Conservation (phyloP, 139 green algal species). For the Coelastrella sp. region DNA sequence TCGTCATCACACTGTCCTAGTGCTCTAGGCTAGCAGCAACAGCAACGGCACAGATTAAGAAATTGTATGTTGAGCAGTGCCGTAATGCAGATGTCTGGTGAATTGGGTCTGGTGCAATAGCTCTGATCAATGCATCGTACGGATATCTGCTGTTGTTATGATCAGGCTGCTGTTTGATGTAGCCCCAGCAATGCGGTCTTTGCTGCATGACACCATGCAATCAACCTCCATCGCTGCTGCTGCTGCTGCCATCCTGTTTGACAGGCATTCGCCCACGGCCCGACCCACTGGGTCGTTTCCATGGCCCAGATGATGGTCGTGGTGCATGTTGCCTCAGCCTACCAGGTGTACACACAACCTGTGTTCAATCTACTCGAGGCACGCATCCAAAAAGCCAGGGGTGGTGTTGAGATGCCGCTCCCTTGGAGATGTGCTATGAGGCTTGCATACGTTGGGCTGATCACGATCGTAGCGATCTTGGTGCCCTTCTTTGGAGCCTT, state of each 20-base stretch:
- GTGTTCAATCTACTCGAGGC: conserved; percentile 16
- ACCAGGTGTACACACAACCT: conserved; percentile 34
- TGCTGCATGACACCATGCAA: too few relatives aligned
- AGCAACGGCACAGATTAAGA: too few relatives aligned
- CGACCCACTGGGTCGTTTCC: conserved; percentile 9
- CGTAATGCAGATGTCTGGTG: too few relatives aligned
- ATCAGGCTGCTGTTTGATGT: too few relatives aligned
- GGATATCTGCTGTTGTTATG: too few relatives aligned
- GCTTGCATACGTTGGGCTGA: not conserved
- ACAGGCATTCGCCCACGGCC: not conserved
- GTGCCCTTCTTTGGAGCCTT: conserved; percentile 20
- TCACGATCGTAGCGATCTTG: not conserved
- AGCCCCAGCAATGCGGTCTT: too few relatives aligned
- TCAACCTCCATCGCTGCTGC: too few relatives aligned
- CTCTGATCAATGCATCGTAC: too few relatives aligned
- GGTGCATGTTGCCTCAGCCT: conserved; percentile 11
- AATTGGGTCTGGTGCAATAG: too few relatives aligned
- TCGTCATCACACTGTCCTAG: too few relatives aligned
- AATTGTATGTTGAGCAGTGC: too few relatives aligned
- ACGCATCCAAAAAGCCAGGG: not conserved
- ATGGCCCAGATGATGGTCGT: conserved; percentile 19
- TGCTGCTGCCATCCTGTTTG: not conserved
- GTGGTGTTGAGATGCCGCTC: not conserved
- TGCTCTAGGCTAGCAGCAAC: too few relatives aligned
- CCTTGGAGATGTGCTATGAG: not conserved